These are phyloP conservation scores for Pythium vanterpoolii DNA, from an alignment of 352 stramenopile species.

Conservation along the genomic window DNA sequence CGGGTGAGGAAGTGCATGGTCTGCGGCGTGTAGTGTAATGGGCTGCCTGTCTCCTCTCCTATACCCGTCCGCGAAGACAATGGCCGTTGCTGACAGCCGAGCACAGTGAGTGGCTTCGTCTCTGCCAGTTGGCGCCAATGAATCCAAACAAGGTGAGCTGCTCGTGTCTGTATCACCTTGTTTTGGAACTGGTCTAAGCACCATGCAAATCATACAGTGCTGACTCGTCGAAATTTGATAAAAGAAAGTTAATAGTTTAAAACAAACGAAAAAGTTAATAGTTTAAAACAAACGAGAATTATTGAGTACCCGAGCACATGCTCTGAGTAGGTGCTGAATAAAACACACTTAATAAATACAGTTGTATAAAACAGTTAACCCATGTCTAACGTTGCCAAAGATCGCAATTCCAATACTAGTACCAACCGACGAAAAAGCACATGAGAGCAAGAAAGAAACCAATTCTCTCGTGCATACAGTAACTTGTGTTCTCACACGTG, in stretches of 20 bases:
- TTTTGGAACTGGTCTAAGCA: constrained; percentile 8
- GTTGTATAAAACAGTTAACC: constrained; percentile 24
- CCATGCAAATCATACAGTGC: constrained; percentile 3
- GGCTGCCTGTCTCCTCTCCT: not conserved
- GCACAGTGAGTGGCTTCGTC: constrained; percentile 16
- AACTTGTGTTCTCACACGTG: constrained; percentile 13
- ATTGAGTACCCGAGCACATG: no score
- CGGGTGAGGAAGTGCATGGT: constrained; percentile 16
- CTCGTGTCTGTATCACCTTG: not conserved
- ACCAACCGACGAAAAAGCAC: not conserved
- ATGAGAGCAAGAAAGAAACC: not conserved
- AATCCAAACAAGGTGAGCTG: constrained; percentile 12
- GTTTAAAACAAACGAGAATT: constrained; percentile 12
- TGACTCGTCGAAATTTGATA: constrained; percentile 2
- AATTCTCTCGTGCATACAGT: no score
- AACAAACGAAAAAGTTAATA: constrained; percentile 7
- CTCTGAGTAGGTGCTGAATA: no score
- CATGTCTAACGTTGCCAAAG: constrained; percentile 5
- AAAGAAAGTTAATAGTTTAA: constrained; percentile 5
- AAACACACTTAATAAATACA: constrained; percentile 19
- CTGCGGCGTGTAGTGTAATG: not conserved
- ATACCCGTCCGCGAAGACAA: constrained; percentile 2
- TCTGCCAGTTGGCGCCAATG: constrained; percentile 22
- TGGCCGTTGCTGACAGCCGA: not conserved
- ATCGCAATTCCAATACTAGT: not conserved